Evolutionary conservation across 2,329 filamentous ascomycete species (phyloP).

Genomic region (Aspergillus sp.): DNA sequence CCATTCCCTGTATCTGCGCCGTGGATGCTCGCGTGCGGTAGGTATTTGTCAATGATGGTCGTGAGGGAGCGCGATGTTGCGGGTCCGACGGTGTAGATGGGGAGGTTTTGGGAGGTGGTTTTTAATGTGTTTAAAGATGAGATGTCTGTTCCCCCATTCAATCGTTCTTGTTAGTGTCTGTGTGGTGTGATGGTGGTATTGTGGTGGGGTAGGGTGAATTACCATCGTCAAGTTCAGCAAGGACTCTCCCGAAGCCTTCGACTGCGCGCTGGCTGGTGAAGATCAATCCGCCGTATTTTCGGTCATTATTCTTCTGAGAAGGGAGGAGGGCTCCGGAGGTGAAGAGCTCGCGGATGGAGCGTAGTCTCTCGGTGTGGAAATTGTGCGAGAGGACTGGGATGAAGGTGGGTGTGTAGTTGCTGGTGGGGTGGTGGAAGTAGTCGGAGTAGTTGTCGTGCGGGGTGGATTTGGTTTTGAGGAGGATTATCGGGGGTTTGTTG

Average conservation of each 20-base stretch:
- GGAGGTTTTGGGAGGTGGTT: conserved; percentile 24
- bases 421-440: conserved; percentile 38
- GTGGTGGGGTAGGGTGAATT: background rate
- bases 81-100: conserved; percentile 53
- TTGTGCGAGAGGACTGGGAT: conserved; percentile 51
- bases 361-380: conserved; percentile 41
- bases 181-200: background rate
- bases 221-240: conserved; percentile 29
- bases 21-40: conserved; percentile 62
- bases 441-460: conserved; percentile 50
- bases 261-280: conserved; percentile 54
- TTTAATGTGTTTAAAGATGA: conserved; percentile 10
- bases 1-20: conserved; percentile 85
- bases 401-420: conserved; percentile 42
- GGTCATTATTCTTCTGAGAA: background rate
- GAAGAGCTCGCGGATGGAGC: conserved; percentile 39
- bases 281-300: conserved; percentile 50
- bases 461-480: conserved; percentile 52
- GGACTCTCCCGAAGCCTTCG: conserved; percentile 44
- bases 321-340: conserved; percentile 23
- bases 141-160: too few relatives aligned
- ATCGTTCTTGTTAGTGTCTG: too few relatives aligned
- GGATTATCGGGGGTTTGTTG: conserved; percentile 34
- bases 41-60: conserved; percentile 46
- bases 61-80: conserved; percentile 66